Conservation (phyloP, 495 filamentous ascomycete species). For the Amniculicola lignicola region DNA sequence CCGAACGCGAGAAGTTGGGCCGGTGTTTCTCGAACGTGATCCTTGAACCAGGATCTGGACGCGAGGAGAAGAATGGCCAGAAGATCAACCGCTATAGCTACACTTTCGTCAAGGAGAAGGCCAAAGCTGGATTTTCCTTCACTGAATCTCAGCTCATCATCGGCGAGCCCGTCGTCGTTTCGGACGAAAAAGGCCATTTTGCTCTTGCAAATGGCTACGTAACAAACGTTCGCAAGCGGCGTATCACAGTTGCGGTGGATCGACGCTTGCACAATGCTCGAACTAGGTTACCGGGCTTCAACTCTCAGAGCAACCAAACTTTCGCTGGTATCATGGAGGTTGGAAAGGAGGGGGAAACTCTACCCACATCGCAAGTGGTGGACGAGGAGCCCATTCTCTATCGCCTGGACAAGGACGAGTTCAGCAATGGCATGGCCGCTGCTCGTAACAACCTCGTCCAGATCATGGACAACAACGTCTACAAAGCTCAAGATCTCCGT, state of each 20-base stretch:
- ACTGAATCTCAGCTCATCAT: conserved; percentile 83
- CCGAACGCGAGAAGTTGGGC: conserved; percentile 80
- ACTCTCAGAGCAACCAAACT: conserved; percentile 70
- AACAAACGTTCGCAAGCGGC: conserved; percentile 64
- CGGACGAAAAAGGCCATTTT: conserved; percentile 91
- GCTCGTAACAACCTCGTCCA: conserved; percentile 90
- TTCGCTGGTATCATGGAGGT: conserved; percentile 94
- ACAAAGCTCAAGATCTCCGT: conserved; percentile 70
- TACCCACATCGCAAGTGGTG: conserved; percentile 44
- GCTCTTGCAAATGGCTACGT: conserved; percentile 91
- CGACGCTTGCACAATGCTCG: conserved; percentile 81
- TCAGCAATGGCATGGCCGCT: conserved; percentile 93
- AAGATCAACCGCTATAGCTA: conserved; percentile 93
- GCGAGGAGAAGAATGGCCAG: conserved; percentile 59
- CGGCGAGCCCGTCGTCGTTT: conserved; percentile 93
- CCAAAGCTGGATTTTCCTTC: conserved; percentile 66
- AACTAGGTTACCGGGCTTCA: conserved; percentile 68
- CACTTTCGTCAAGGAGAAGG: conserved; percentile 67
- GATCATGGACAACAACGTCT: conserved; percentile 77
- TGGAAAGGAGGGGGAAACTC: conserved; percentile 49
- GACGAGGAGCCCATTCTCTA: conserved; percentile 65
- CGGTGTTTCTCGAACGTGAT: conserved; percentile 72
- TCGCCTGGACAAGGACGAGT: conserved; percentile 94
- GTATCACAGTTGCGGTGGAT: conserved; percentile 85
- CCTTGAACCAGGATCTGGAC: conserved; percentile 71